These are phyloP conservation scores for Talaromyces sp. DNA, from an alignment of 2,329 filamentous ascomycete species.

Conservation along the genomic window DNA sequence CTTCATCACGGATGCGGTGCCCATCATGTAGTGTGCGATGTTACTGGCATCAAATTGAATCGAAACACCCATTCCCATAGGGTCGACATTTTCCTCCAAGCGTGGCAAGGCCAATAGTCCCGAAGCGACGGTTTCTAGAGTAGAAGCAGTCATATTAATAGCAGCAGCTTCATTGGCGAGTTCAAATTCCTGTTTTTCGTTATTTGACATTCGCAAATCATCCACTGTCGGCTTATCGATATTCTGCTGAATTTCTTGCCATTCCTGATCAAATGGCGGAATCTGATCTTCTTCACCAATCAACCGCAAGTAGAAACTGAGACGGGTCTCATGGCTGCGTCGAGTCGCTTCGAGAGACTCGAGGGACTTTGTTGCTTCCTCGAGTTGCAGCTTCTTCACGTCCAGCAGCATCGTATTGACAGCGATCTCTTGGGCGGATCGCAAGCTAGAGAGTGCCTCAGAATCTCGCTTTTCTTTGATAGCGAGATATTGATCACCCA, in stretches of 20 bases:
- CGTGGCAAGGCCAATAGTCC: neutral
- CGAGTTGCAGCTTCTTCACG: slow-evolving; percentile 16
- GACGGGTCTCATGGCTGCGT: slow-evolving; percentile 7
- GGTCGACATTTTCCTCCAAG: neutral
- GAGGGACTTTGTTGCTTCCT: slow-evolving; percentile 18
- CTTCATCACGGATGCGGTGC: neutral
- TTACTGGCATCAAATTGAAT: neutral
- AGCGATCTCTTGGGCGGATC: slow-evolving; percentile 16
- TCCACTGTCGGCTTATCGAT: neutral
- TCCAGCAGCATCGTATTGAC: slow-evolving; percentile 14
- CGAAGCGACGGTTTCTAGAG: neutral
- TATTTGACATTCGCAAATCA: neutral
- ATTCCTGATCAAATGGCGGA: slow-evolving; percentile 1
- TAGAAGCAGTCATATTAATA: neutral
- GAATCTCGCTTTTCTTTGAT: slow-evolving; percentile 23
- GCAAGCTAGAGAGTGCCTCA: slow-evolving; percentile 20
- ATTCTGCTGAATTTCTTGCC: neutral
- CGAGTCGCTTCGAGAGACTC: slow-evolving; percentile 14
- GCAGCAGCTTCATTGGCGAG: neutral
- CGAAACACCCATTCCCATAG: neutral
- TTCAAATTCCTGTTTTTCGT: neutral
- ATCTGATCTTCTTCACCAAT: slow-evolving; percentile 11
- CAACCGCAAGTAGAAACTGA: slow-evolving; percentile 15
- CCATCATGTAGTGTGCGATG: neutral
- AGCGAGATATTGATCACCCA: slow-evolving; percentile 5